phyloP scores from a whole-genome alignment of 2,329 filamentous ascomycete genomes.

The Fusarium mundagurra region DNA sequence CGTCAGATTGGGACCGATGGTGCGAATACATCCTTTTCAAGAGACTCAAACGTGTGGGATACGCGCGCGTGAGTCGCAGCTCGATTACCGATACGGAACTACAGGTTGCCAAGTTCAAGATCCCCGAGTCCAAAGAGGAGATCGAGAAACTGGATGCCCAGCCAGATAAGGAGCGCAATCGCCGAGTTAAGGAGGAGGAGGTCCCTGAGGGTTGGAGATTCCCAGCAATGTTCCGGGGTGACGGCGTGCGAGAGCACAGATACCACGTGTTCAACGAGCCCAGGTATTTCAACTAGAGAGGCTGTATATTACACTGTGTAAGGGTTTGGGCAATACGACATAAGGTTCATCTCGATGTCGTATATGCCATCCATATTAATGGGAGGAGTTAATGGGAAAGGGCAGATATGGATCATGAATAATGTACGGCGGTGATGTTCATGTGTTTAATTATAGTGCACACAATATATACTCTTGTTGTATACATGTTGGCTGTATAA shows the following conservation, averaged over 20 bases:
- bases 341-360: not conserved
- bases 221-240: slow-evolving; percentile 82
- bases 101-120: slow-evolving; percentile 93
- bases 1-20: slow-evolving; percentile 95
- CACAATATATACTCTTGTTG: slow-evolving; percentile 21
- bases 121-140: slow-evolving; percentile 73
- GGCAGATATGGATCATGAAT: slow-evolving; percentile 23
- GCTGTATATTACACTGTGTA: not conserved
- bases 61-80: slow-evolving; percentile 86
- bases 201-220: slow-evolving; percentile 84
- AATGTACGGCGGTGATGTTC: slow-evolving; percentile 27
- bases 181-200: slow-evolving; percentile 72
- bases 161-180: slow-evolving; percentile 64
- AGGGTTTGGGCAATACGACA: slow-evolving; percentile 7
- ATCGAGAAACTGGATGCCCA: slow-evolving; percentile 54
- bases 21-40: slow-evolving; percentile 99
- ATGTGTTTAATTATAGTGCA: slow-evolving; percentile 24
- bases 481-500: not conserved
- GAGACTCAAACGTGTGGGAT: slow-evolving; percentile 83
- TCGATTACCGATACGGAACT: slow-evolving; percentile 98
- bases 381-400: slow-evolving; percentile 18
- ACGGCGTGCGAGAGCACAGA: slow-evolving; percentile 86
- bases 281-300: slow-evolving; percentile 66
- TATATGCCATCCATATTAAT: not conserved
- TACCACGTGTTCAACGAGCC: slow-evolving; percentile 98